Conservation (phyloP, 495 filamentous ascomycete genomes). For the Oidiodendron maius region DNA sequence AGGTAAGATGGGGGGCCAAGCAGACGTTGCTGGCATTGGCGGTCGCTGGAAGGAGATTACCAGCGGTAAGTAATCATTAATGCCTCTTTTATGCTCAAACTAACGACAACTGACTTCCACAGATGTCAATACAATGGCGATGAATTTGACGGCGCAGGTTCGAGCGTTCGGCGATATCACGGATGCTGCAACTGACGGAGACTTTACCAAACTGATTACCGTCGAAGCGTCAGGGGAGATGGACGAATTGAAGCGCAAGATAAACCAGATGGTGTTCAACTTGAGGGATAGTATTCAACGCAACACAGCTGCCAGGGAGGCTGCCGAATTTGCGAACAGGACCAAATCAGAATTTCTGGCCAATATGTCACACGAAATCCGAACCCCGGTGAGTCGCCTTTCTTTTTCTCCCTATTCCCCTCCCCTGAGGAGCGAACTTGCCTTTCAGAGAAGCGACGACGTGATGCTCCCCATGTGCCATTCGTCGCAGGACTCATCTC, state of each 20-base stretch:
- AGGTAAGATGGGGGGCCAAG: slow-evolving; percentile 98
- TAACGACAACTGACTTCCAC: too few relatives aligned
- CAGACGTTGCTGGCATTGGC: slow-evolving; percentile 87
- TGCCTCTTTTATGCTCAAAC: background rate
- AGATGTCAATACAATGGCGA: slow-evolving; percentile 97
- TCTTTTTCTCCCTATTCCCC: background rate
- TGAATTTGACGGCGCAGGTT: slow-evolving; percentile 95
- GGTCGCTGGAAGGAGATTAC: slow-evolving; percentile 99
- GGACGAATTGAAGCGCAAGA: slow-evolving; percentile 98
- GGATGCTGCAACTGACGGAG: slow-evolving; percentile 90
- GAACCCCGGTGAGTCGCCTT: slow-evolving; percentile 70
- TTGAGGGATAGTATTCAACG: slow-evolving; percentile 92
- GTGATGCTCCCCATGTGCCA: too few relatives aligned
- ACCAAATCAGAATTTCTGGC: slow-evolving; percentile 98
- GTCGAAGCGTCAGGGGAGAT: slow-evolving; percentile 98
- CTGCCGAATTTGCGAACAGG: slow-evolving; percentile 93
- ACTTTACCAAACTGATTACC: slow-evolving; percentile 94
- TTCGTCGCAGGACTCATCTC: too few relatives aligned
- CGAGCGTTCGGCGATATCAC: slow-evolving; percentile 97
- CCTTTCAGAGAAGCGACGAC: background rate
- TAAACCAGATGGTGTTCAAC: slow-evolving; percentile 98
- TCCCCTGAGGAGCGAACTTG: slow-evolving; percentile 1
- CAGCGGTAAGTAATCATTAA: slow-evolving; percentile 38
- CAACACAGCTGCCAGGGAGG: slow-evolving; percentile 94
- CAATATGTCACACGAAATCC: slow-evolving; percentile 98